A percentile compares a stretch with the other conserved stretches of the same genome.
phyloP scores from a whole-genome alignment of 75 land plant species.

The Picea glauca region DNA sequence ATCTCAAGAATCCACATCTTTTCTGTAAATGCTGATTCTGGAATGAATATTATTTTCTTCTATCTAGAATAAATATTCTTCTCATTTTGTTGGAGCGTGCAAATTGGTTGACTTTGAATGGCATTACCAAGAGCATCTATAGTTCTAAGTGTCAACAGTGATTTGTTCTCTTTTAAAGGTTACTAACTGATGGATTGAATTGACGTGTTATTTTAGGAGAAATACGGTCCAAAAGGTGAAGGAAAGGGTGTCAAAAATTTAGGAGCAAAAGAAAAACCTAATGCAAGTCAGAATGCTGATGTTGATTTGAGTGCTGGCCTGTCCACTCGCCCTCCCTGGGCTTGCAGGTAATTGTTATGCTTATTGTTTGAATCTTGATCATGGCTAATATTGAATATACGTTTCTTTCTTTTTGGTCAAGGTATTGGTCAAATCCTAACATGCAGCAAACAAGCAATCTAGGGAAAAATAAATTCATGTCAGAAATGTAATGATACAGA shows the following conservation, averaged over 20 bases:
- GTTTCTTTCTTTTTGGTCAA: no score
- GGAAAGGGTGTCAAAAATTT: slow-evolving; percentile 26
- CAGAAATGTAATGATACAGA: no score
- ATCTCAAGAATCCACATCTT: no score
- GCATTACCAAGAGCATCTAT: not conserved
- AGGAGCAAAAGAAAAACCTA: slow-evolving; percentile 29
- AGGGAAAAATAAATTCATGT: no score
- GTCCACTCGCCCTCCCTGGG: slow-evolving; percentile 79
- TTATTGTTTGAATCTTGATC: no score
- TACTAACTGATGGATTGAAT: not conserved
- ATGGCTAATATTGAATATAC: no score
- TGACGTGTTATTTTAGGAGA: slow-evolving; percentile 54
- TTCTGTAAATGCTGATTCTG: no score
- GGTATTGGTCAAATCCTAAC: no score
- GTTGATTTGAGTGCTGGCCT: slow-evolving; percentile 76
- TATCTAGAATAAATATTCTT: not conserved
- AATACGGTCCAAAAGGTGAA: slow-evolving; percentile 88
- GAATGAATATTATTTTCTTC: no score
- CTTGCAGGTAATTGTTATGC: slow-evolving; percentile 55
- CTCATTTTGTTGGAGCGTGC: not conserved
- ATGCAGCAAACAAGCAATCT: no score
- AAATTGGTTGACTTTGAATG: not conserved
- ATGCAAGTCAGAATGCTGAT: slow-evolving; percentile 31
- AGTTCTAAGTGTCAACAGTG: not conserved
- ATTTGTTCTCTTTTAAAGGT: not conserved